Percentiles rank a stretch among this genome's conserved stretches.
These are phyloP conservation scores for Spathaspora sp. DNA, from an alignment of 805 yeast genomes.

Conservation along the genomic window DNA sequence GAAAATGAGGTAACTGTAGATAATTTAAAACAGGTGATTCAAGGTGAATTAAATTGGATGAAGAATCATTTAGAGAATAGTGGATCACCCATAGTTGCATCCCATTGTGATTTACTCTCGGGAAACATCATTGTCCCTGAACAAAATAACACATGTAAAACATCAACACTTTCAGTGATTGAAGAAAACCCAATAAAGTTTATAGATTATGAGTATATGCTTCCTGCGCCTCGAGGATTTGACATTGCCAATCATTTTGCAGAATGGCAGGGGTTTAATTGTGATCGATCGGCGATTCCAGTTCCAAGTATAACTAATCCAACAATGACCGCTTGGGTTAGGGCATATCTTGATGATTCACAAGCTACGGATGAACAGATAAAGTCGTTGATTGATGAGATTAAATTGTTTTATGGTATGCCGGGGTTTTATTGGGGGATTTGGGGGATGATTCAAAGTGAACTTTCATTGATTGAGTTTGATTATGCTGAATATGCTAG, in stretches of 20 bases:
- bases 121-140: constrained; percentile 68
- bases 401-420: constrained; percentile 62
- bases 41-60: constrained; percentile 55
- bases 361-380: constrained; percentile 29
- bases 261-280: constrained; percentile 82
- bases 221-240: constrained; percentile 69
- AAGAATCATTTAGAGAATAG: constrained; percentile 17
- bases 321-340: constrained; percentile 54
- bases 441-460: constrained; percentile 76
- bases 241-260: constrained; percentile 73
- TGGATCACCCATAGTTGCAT: constrained; percentile 54
- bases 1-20: constrained; percentile 15
- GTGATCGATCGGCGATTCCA: constrained; percentile 60
- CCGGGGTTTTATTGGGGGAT: constrained; percentile 87
- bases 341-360: constrained; percentile 44
- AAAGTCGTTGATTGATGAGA: constrained; percentile 49
- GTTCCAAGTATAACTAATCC: constrained; percentile 41
- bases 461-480: constrained; percentile 67
- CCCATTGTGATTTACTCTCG: constrained; percentile 71
- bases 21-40: constrained; percentile 37
- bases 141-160: constrained; percentile 11
- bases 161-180: constrained; percentile 13
- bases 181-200: constrained; percentile 46
- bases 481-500: constrained; percentile 62
- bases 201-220: constrained; percentile 71